Conservation (phyloP, 176 grass and related monocot species). For the Bonia amplexicaulis region DNA sequence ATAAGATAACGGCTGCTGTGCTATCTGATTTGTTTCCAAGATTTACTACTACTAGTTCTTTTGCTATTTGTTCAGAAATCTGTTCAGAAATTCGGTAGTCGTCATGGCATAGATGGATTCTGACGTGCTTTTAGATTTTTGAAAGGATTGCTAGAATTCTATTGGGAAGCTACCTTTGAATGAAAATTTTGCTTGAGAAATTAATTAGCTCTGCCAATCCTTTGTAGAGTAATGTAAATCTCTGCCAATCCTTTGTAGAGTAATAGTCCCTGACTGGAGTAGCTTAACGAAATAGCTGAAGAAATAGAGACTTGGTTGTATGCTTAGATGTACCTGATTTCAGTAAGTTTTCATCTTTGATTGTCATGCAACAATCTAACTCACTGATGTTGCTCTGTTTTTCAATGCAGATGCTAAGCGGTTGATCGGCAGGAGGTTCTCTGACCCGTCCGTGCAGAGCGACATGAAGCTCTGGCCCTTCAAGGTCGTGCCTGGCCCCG, state of each 20-base stretch:
- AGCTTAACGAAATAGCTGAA: background rate
- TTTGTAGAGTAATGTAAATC: background rate
- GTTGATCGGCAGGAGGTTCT: conserved; percentile 49
- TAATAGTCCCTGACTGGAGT: background rate
- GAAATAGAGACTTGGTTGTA: no score
- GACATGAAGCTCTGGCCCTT: conserved; percentile 63
- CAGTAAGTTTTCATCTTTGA: background rate
- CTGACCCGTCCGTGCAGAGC: conserved; percentile 48
- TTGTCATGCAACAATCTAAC: background rate
- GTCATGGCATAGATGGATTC: background rate
- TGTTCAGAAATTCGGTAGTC: background rate
- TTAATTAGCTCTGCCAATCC: background rate
- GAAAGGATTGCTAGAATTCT: background rate
- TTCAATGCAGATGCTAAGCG: conserved; percentile 42
- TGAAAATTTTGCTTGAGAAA: background rate
- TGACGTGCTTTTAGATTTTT: background rate
- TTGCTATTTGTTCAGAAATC: background rate
- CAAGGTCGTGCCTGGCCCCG: conserved; percentile 44
- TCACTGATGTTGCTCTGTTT: background rate
- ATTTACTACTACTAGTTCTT: background rate
- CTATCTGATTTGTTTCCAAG: background rate
- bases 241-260: background rate
- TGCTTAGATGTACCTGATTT: background rate
- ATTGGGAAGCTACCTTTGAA: background rate
- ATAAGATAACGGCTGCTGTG: background rate